Conservation (phyloP, 768 basidiomycete species). For the Boletus patriciae region DNA sequence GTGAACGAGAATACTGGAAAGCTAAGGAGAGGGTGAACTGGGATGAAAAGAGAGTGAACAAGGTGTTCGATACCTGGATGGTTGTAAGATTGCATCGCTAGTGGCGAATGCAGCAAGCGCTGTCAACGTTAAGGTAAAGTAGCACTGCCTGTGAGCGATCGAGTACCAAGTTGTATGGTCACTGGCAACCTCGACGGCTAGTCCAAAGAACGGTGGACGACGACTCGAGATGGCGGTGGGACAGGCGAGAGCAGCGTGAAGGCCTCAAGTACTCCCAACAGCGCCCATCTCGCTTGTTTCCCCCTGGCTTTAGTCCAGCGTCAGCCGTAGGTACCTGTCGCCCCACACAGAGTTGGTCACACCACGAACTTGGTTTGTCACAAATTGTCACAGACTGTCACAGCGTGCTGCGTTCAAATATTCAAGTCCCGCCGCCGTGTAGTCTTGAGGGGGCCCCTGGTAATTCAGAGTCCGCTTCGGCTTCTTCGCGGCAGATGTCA, state of each 20-base stretch:
- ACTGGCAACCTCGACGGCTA: background rate
- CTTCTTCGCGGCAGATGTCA: too few relatives aligned
- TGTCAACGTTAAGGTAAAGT: background rate
- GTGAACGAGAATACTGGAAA: constrained; percentile 19
- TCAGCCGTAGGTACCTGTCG: too few relatives aligned
- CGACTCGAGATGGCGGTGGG: background rate
- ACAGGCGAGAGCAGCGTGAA: background rate
- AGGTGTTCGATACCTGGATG: constrained; percentile 25
- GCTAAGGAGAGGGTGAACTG: constrained; percentile 14
- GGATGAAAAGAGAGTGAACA: background rate
- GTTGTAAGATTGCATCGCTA: constrained; percentile 33
- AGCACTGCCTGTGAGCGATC: background rate
- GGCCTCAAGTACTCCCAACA: constrained; percentile 3
- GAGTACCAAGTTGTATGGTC: constrained; percentile 2
- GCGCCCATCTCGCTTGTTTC: constrained; percentile 26
- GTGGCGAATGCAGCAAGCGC: background rate
- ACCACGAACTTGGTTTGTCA: too few relatives aligned
- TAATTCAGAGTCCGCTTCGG: too few relatives aligned
- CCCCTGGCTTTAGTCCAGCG: background rate
- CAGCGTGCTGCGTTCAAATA: too few relatives aligned
- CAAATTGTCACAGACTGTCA: too few relatives aligned
- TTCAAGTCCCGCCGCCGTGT: too few relatives aligned
- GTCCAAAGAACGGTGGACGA: background rate
- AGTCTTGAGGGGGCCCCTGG: too few relatives aligned
- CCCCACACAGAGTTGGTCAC: too few relatives aligned